Conservation (phyloP, 257 asterid genomes). For the Nicotiana benthamiana region DNA sequence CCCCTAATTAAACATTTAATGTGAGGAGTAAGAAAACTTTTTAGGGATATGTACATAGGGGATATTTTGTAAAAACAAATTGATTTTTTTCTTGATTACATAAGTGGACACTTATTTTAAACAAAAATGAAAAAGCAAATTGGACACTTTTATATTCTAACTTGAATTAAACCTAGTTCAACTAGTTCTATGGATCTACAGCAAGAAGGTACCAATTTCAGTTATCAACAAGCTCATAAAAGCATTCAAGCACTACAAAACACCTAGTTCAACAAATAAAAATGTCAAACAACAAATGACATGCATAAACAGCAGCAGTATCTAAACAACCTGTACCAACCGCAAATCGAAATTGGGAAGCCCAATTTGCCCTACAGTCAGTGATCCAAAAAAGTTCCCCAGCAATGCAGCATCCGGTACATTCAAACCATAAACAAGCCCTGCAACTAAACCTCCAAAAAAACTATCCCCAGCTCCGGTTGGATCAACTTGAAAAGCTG, state of each 20-base stretch:
- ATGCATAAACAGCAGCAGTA: not conserved
- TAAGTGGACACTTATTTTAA: too few species aligned
- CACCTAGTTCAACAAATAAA: not conserved
- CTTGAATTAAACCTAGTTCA: not conserved
- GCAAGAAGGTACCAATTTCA: not conserved
- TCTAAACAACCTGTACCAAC: constrained; percentile 57
- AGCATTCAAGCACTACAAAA: not conserved
- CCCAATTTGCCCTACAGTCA: constrained; percentile 79
- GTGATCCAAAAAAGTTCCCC: constrained; percentile 87
- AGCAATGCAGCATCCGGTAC: constrained; percentile 83
- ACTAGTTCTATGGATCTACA: not conserved
- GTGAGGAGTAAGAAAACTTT: too few species aligned
- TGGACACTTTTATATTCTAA: not conserved
- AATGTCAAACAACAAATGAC: not conserved
- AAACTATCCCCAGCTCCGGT: constrained; percentile 98
- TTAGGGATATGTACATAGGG: too few species aligned
- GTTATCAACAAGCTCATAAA: not conserved
- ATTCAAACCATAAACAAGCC: constrained; percentile 59
- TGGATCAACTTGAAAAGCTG: constrained; percentile 78
- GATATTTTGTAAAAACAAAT: too few species aligned
- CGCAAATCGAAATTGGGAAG: constrained; percentile 59
- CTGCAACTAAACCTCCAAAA: constrained; percentile 82
- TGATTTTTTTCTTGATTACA: too few species aligned
- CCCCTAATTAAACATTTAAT: too few species aligned
- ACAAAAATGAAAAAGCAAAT: too few species aligned